Conservation (phyloP, 2,329 filamentous ascomycete species). For the Sarocladiaceae sp. region DNA sequence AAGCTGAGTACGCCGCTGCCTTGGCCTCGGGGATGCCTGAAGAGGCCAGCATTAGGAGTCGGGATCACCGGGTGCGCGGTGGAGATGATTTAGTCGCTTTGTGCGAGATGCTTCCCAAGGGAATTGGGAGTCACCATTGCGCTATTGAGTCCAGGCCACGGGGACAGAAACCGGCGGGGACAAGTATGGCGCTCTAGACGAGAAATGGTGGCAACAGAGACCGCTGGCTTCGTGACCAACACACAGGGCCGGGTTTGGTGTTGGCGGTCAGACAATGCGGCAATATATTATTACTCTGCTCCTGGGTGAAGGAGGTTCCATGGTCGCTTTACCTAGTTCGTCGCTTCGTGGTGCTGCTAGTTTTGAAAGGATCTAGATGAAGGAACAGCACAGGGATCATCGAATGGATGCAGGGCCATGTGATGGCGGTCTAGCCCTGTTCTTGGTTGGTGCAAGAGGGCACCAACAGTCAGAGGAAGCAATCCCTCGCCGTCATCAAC, state of each 20-base stretch:
- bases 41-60: neutral
- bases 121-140: neutral
- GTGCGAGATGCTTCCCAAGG: neutral
- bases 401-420: neutral
- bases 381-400: neutral
- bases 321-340: neutral
- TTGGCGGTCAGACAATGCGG: too few relatives aligned
- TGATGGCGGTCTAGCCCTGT: neutral
- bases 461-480: neutral
- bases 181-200: neutral
- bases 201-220: neutral
- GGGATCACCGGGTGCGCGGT: neutral
- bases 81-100: neutral
- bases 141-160: neutral
- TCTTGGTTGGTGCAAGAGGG: neutral
- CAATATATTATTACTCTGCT: neutral
- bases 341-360: neutral
- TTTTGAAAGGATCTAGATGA: neutral
- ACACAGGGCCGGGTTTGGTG: too few relatives aligned
- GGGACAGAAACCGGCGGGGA: too few relatives aligned
- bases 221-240: neutral
- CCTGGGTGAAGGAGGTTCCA: neutral
- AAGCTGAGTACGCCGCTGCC: neutral
- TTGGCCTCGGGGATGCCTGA: neutral
- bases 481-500: constrained; percentile 4